phyloP scores from a whole-genome alignment of 2,329 filamentous ascomycete species.

The Fusarium sp. region DNA sequence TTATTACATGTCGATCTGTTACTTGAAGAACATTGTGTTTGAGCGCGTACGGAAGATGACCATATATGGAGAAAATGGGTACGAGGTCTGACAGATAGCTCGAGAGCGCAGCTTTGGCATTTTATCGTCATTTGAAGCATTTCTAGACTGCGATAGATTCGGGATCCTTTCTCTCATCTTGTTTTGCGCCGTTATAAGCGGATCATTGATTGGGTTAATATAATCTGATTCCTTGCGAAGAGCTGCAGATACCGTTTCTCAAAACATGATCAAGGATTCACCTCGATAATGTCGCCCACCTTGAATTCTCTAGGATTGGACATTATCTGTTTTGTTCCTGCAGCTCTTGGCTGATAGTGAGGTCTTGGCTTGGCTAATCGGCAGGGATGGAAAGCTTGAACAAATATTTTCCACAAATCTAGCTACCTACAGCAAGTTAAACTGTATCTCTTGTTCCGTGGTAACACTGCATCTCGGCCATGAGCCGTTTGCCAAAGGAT shows the following conservation, averaged over 20 bases:
- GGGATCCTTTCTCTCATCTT: conserved; percentile 1
- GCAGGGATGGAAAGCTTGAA: conserved; percentile 3
- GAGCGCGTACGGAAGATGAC: conserved; percentile 19
- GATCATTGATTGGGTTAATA: not conserved
- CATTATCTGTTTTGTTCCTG: not conserved
- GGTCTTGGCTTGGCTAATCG: conserved; percentile 9
- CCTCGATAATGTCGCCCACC: not conserved
- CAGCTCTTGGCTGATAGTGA: not conserved
- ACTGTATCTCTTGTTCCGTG: not conserved
- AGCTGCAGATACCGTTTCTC: not conserved
- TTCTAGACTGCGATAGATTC: conserved; percentile 32
- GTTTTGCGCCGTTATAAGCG: not conserved
- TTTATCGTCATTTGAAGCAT: conserved; percentile 30
- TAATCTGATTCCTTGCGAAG: not conserved
- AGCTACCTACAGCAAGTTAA: too few species aligned
- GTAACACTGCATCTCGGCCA: not conserved
- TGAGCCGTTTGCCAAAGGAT: not conserved
- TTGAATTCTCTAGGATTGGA: not conserved
- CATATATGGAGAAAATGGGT: conserved; percentile 24
- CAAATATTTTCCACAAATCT: not conserved
- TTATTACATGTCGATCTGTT: conserved; percentile 45
- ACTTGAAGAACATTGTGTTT: conserved; percentile 33
- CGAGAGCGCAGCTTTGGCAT: conserved; percentile 25
- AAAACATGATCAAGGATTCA: not conserved
- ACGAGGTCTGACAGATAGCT: conserved; percentile 20